Evolutionary conservation across 192 early-diverging fungal genomes (phyloP).

Genomic region (Gorgonomyces haynaldii): DNA sequence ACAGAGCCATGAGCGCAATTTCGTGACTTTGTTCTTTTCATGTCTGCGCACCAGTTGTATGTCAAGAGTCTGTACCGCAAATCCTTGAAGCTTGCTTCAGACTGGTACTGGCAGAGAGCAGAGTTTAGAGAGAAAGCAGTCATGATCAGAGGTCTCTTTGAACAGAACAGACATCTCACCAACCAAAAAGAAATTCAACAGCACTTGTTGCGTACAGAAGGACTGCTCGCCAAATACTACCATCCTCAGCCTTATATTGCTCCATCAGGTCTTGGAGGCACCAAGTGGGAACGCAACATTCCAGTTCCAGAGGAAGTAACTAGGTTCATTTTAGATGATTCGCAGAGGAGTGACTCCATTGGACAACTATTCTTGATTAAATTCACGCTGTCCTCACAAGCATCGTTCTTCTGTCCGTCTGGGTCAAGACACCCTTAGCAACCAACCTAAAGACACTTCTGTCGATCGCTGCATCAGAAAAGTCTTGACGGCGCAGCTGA

Average conservation of each 20-base stretch:
- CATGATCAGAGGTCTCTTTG: conserved; percentile 75
- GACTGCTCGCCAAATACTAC: conserved; percentile 53
- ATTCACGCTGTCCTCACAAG: too few species aligned
- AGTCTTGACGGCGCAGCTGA: conserved; percentile 42
- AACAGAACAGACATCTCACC: conserved; percentile 59
- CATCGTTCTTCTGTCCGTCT: conserved; percentile 16
- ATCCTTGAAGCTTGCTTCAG: conserved; percentile 65
- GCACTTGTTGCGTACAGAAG: conserved; percentile 59
- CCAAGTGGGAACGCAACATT: conserved; percentile 76
- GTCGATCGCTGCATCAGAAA: conserved; percentile 24
- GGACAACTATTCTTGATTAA: conserved; percentile 24
- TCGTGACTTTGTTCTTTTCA: too few species aligned
- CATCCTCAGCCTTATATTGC: conserved; percentile 81
- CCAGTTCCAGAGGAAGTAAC: conserved; percentile 53
- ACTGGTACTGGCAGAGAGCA: conserved; percentile 80
- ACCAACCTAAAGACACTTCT: conserved; percentile 14
- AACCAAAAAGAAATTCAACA: conserved; percentile 61
- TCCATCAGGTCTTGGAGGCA: conserved; percentile 55
- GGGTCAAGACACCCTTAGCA: conserved; percentile 20
- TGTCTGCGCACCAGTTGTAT: conserved; percentile 50
- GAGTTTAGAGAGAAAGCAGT: conserved; percentile 71
- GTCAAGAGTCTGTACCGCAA: conserved; percentile 76
- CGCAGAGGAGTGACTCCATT: conserved; percentile 25
- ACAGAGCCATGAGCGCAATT: too few species aligned
- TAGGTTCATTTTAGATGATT: conserved; percentile 10